These are phyloP conservation scores for Psilocybe cubensis DNA, from an alignment of 768 basidiomycete genomes.

Conservation along the genomic window DNA sequence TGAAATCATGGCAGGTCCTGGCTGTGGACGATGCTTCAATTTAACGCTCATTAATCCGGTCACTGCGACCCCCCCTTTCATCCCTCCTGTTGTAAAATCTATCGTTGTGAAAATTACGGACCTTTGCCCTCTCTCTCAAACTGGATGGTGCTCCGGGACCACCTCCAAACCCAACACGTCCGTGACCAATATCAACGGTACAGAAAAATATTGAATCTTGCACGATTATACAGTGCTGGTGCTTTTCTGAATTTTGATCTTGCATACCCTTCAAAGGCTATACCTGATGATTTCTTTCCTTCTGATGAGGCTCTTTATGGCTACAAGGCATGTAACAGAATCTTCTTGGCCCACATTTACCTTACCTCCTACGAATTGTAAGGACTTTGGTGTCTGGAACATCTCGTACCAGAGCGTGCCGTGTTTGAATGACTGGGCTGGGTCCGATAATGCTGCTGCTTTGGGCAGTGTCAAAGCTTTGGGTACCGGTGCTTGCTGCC, in stretches of 20 bases:
- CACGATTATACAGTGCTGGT: constrained; percentile 52
- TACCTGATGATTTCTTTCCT: constrained; percentile 76
- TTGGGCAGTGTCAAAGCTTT: constrained; percentile 68
- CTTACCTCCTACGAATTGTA: not conserved
- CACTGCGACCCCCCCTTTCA: constrained; percentile 68
- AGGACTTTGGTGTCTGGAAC: constrained; percentile 92
- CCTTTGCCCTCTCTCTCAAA: constrained; percentile 65
- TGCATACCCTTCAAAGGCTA: constrained; percentile 72
- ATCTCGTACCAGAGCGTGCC: constrained; percentile 68
- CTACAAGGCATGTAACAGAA: constrained; percentile 35
- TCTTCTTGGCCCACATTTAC: not conserved
- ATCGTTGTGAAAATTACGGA: constrained; percentile 82
- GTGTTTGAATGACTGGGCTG: constrained; percentile 67
- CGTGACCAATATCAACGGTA: constrained; percentile 23
- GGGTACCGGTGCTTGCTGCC: constrained; percentile 70
- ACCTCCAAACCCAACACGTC: constrained; percentile 63
- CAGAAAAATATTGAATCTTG: not conserved
- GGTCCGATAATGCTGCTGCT: constrained; percentile 58
- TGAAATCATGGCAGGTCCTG: constrained; percentile 50
- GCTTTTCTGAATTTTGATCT: constrained; percentile 82
- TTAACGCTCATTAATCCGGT: constrained; percentile 75
- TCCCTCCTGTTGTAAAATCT: constrained; percentile 59
- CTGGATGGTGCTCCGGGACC: constrained; percentile 77
- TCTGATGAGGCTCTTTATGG: constrained; percentile 71
- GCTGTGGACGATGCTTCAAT: constrained; percentile 81